Percentiles rank a stretch among this genome's conserved stretches.
Evolutionary conservation across 1,139 yeast species (phyloP).

Genomic region (Nakaseomyces uthaithaninus): DNA sequence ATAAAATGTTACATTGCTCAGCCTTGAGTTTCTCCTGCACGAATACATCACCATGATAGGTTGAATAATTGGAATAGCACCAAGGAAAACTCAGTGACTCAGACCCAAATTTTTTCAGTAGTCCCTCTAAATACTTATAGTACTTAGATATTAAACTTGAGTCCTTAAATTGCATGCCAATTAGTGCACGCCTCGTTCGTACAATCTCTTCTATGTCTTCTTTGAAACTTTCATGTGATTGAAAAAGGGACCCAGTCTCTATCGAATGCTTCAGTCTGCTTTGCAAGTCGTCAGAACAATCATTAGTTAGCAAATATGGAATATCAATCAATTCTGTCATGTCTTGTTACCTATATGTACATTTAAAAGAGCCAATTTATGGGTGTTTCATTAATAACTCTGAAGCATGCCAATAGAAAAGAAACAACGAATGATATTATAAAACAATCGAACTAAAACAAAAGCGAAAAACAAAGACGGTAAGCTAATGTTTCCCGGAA

Average conservation of each 20-base stretch:
- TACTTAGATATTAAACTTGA: background rate
- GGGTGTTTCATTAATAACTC: no score
- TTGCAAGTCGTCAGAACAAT: conserved; percentile 2
- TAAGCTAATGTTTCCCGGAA: no score
- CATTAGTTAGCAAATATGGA: conserved; percentile 31
- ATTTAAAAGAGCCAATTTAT: no score
- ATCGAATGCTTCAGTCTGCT: background rate
- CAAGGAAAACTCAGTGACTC: background rate
- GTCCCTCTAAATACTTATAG: background rate
- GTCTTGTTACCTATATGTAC: no score
- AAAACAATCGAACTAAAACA: no score
- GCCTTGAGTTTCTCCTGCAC: background rate
- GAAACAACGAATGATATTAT: no score
- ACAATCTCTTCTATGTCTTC: conserved; percentile 1
- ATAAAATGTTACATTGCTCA: conserved; percentile 45
- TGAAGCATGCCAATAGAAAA: no score
- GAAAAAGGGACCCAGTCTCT: conserved; percentile 2
- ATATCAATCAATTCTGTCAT: conserved; percentile 39
- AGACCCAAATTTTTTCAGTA: background rate
- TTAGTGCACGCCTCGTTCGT: background rate
- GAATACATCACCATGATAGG: background rate
- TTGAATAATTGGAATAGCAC: background rate
- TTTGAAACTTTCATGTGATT: conserved; percentile 1
- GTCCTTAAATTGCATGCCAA: conserved; percentile 1
- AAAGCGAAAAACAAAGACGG: no score